A percentile compares a stretch with the other conserved stretches of the same genome.
Conservation (phyloP, 2,329 filamentous ascomycete species). For the Fusarium miscanthi region DNA sequence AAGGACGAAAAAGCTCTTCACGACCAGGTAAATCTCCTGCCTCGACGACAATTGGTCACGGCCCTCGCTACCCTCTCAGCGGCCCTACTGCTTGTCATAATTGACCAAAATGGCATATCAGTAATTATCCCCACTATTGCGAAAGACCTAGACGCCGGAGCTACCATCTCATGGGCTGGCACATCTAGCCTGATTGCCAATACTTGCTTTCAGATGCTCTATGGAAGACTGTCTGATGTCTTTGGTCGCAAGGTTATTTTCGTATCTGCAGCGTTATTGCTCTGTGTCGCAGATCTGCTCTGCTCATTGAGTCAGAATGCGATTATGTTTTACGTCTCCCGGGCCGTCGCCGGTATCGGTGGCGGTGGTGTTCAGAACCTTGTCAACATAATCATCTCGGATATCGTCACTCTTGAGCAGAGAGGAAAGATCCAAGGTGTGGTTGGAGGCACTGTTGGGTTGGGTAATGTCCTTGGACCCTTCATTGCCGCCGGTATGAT, state of each 20-base stretch:
- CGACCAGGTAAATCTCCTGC: background rate
- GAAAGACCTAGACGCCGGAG: background rate
- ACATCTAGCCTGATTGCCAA: background rate
- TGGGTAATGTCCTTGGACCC: background rate
- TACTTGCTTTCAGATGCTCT: constrained; percentile 9
- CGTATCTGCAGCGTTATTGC: fast-evolving
- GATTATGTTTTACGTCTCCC: background rate
- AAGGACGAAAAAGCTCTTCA: background rate
- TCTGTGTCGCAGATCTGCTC: background rate
- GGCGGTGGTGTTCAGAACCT: background rate
- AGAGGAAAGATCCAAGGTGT: background rate
- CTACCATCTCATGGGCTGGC: background rate
- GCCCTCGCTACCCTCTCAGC: background rate
- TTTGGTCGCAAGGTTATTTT: constrained; percentile 4
- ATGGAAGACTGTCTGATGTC: background rate
- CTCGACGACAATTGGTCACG: background rate
- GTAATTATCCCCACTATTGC: background rate
- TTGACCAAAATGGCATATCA: constrained; percentile 6
- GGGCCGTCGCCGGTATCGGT: background rate
- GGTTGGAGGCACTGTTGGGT: background rate
- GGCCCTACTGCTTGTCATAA: background rate
- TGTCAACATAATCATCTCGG: background rate
- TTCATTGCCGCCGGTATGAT: background rate
- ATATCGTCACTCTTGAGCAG: background rate
- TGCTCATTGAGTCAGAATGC: background rate